Evolutionary conservation across 2,329 filamentous ascomycete species (phyloP).

Genomic region (Fusarium clavum): DNA sequence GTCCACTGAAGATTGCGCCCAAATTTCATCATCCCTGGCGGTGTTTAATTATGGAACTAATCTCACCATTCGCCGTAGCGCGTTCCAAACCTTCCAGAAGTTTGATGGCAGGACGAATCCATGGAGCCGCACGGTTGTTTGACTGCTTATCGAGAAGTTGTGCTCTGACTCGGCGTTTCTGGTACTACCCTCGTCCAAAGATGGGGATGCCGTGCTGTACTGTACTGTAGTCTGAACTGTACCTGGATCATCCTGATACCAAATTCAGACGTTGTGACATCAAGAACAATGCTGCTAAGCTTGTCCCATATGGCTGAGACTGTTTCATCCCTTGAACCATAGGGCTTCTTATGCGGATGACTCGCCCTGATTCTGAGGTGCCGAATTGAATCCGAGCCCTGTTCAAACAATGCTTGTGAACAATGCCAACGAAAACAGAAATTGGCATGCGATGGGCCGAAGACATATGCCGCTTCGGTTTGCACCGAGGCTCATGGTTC

Average conservation of each 20-base stretch:
- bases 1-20: constrained; percentile 46
- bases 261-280: constrained; percentile 32
- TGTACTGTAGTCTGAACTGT: neutral
- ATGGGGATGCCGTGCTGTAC: neutral
- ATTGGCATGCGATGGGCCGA: constrained; percentile 22
- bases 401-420: constrained; percentile 13
- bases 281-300: constrained; percentile 32
- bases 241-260: constrained; percentile 35
- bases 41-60: constrained; percentile 45
- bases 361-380: constrained; percentile 37
- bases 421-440: constrained; percentile 13
- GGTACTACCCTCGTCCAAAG: constrained; percentile 18
- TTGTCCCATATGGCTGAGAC: constrained; percentile 36
- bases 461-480: constrained; percentile 38
- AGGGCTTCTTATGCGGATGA: constrained; percentile 18
- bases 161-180: constrained; percentile 31
- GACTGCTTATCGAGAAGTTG: constrained; percentile 16
- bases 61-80: constrained; percentile 43
- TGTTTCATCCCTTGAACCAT: constrained; percentile 41
- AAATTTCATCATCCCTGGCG: constrained; percentile 34
- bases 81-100: constrained; percentile 49
- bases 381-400: constrained; percentile 22
- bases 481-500: constrained; percentile 38
- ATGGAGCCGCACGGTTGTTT: constrained; percentile 44
- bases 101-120: constrained; percentile 44